Evolutionary conservation across 768 basidiomycete species (phyloP).

Genomic region (Mycena polygramma): DNA sequence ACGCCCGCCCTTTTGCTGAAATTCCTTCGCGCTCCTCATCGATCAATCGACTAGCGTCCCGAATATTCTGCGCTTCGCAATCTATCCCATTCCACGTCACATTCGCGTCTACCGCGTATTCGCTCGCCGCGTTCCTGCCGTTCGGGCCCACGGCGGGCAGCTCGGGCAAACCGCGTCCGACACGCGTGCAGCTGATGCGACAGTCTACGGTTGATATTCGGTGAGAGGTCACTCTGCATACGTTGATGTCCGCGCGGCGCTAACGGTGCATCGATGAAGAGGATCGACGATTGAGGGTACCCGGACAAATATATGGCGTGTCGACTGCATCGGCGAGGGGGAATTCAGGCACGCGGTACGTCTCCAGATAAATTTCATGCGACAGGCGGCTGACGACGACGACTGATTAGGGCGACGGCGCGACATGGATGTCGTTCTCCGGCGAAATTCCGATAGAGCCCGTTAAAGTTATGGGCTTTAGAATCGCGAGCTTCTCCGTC

Average conservation of each 20-base stretch:
- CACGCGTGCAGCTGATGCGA: conserved; percentile 72
- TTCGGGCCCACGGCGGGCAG: conserved; percentile 62
- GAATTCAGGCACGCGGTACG: conserved; percentile 68
- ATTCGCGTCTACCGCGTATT: conserved; percentile 66
- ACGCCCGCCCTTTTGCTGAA: not conserved
- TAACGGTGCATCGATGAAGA: conserved; percentile 45
- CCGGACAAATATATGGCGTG: conserved; percentile 81
- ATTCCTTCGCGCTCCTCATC: conserved; percentile 37
- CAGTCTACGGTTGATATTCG: conserved; percentile 79
- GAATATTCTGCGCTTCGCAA: conserved; percentile 68
- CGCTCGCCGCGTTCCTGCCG: conserved; percentile 73
- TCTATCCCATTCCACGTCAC: conserved; percentile 78
- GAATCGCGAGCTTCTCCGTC: conserved; percentile 72
- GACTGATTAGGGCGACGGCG: conserved; percentile 66
- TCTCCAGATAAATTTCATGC: not conserved
- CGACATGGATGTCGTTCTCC: conserved; percentile 71
- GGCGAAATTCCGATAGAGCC: conserved; percentile 71
- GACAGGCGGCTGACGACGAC: conserved; percentile 6
- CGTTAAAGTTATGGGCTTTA: conserved; percentile 73
- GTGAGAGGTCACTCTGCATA: conserved; percentile 45
- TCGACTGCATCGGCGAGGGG: conserved; percentile 75
- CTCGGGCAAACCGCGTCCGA: conserved; percentile 49
- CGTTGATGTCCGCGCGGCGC: not conserved
- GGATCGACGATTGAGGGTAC: conserved; percentile 61
- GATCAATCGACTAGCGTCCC: conserved; percentile 57